These are phyloP conservation scores for Phytopythium chamaehyphon DNA, from an alignment of 352 stramenopile genomes.

Conservation along the genomic window DNA sequence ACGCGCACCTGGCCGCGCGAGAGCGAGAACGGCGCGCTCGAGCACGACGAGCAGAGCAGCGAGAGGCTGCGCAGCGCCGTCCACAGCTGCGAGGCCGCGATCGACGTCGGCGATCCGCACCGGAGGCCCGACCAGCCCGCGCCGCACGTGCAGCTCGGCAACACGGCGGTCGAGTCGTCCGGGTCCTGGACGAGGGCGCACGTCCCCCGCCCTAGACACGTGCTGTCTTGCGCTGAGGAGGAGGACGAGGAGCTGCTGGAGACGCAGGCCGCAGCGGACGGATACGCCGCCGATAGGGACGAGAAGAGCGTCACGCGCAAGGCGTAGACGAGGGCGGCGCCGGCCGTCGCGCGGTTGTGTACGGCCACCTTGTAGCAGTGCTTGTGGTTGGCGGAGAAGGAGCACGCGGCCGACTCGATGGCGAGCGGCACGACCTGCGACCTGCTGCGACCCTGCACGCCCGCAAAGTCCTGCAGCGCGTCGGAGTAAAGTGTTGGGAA, in stretches of 20 bases:
- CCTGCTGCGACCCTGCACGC: constrained; percentile 13
- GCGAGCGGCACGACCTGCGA: constrained; percentile 38
- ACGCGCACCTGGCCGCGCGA: constrained; percentile 45
- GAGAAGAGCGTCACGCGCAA: constrained; percentile 37
- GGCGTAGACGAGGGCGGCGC: constrained; percentile 32
- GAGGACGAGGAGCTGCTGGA: background rate
- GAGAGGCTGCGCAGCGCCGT: constrained; percentile 43
- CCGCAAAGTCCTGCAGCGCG: constrained; percentile 51
- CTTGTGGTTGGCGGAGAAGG: constrained; percentile 19
- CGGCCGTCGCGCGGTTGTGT: constrained; percentile 59
- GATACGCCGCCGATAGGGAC: constrained; percentile 17
- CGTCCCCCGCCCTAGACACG: constrained; percentile 50
- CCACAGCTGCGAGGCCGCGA: constrained; percentile 60
- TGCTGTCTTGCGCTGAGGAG: constrained; percentile 15
- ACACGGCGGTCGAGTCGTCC: background rate
- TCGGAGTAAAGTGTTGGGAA: constrained; percentile 47
- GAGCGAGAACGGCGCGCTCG: constrained; percentile 32
- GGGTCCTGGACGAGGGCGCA: constrained; percentile 30
- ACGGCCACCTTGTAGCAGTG: constrained; percentile 74
- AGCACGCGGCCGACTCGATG: constrained; percentile 37
- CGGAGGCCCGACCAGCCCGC: constrained; percentile 54
- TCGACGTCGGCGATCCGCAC: constrained; percentile 53
- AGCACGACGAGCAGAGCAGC: constrained; percentile 51
- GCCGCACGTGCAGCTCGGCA: constrained; percentile 45
- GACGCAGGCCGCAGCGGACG: constrained; percentile 1